A percentile compares a stretch with the other conserved stretches of the same genome.
Conservation (phyloP, 257 asterid genomes). For the Solanum paucissectum region DNA sequence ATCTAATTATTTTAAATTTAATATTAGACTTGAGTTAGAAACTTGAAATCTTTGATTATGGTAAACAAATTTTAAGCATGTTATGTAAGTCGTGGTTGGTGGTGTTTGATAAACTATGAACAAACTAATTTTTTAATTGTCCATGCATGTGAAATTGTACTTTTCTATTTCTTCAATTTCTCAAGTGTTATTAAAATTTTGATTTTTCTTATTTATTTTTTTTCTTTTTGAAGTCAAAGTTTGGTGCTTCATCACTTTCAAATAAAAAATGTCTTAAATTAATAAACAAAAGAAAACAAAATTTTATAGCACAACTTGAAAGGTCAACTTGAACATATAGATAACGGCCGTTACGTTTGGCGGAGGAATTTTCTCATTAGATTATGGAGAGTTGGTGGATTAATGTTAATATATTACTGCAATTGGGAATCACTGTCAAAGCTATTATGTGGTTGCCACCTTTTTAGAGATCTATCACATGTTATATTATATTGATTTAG, state of each 20-base stretch:
- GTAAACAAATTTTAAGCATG: not conserved
- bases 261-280: not conserved
- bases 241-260: not conserved
- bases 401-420: not conserved
- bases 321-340: not conserved
- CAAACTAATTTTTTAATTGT: not conserved
- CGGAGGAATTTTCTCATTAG: not conserved
- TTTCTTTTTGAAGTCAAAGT: not conserved
- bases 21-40: not conserved
- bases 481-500: not conserved
- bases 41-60: not conserved
- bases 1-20: not conserved
- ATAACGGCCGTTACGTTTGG: not conserved
- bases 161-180: not conserved
- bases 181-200: not conserved
- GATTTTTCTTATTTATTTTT: not conserved
- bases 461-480: not conserved
- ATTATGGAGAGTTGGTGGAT: not conserved
- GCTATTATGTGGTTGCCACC: not conserved
- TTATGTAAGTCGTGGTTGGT: not conserved
- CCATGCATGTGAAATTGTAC: not conserved
- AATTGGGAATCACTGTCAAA: not conserved
- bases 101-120: not conserved
- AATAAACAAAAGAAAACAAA: not conserved
- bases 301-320: not conserved